Evolutionary conservation across 2,329 filamentous ascomycete genomes (phyloP).

Genomic region (Fusarium verrucosum): DNA sequence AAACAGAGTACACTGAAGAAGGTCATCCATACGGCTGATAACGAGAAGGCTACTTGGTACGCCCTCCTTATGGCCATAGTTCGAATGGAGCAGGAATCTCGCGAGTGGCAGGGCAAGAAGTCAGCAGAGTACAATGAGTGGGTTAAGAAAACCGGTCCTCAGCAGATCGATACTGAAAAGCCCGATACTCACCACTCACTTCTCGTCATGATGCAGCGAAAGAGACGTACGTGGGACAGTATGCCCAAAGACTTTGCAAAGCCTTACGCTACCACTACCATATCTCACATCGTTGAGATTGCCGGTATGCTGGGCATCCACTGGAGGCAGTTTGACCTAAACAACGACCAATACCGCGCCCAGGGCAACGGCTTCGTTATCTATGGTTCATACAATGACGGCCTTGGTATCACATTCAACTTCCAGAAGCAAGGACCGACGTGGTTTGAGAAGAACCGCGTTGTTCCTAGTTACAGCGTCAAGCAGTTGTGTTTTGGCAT

Average conservation of each 20-base stretch:
- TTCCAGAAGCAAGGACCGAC: conserved; percentile 52
- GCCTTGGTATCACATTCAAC: conserved; percentile 53
- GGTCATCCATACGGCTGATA: conserved; percentile 34
- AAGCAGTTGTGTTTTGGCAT: conserved; percentile 55
- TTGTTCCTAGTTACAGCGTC: conserved; percentile 50
- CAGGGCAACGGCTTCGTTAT: conserved; percentile 52
- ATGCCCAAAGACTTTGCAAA: conserved; percentile 38
- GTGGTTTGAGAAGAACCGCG: conserved; percentile 48
- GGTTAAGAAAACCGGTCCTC: conserved; percentile 22
- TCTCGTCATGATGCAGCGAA: conserved; percentile 37
- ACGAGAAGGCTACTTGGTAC: conserved; percentile 38
- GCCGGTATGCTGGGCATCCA: conserved; percentile 52
- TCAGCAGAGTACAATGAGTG: conserved; percentile 25
- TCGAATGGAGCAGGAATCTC: conserved; percentile 38
- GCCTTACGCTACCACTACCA: conserved; percentile 50
- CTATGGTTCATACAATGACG: conserved; percentile 44
- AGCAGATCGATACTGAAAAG: not conserved
- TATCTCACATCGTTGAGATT: conserved; percentile 50
- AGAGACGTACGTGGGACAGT: conserved; percentile 36
- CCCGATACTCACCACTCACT: conserved; percentile 24
- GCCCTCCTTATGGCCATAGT: conserved; percentile 32
- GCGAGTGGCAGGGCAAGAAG: conserved; percentile 33
- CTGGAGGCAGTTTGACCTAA: conserved; percentile 54
- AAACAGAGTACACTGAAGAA: conserved; percentile 32
- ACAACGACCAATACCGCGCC: conserved; percentile 49